Conservation (phyloP, 148 eudicot species). For the Gaultheria prostrata region DNA sequence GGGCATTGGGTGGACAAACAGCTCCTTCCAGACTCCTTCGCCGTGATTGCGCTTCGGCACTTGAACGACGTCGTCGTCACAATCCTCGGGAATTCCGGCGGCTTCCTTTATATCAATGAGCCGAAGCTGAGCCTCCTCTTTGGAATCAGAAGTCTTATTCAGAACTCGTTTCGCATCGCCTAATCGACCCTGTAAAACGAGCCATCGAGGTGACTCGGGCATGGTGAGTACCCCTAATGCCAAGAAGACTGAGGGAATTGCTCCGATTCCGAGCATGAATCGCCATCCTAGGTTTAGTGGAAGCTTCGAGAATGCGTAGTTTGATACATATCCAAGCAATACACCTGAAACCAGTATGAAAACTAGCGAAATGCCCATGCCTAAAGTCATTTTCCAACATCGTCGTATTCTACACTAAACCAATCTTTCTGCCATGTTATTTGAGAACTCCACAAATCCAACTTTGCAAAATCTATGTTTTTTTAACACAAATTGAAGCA, state of each 20-base stretch:
- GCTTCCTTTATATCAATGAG: constrained; percentile 38
- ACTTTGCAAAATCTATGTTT: too few species aligned
- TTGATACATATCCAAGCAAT: constrained; percentile 37
- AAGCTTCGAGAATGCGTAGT: constrained; percentile 32
- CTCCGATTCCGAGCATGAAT: constrained; percentile 43
- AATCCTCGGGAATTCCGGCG: constrained; percentile 29
- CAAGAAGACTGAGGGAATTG: constrained; percentile 30
- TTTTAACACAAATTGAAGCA: too few species aligned
- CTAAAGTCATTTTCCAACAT: too few species aligned
- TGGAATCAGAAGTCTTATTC: constrained; percentile 23
- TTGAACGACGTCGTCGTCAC: constrained; percentile 22
- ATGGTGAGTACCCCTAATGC: constrained; percentile 28
- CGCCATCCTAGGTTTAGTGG: constrained; percentile 33
- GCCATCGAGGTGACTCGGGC: constrained; percentile 46
- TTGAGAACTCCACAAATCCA: too few species aligned
- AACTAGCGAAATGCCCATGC: too few species aligned
- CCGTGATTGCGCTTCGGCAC: constrained; percentile 20
- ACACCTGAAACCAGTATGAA: constrained; percentile 30
- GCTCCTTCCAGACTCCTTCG: constrained; percentile 36
- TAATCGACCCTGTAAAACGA: constrained; percentile 35
- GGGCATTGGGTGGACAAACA: constrained; percentile 34
- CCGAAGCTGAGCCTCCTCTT: constrained; percentile 26
- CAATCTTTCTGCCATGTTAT: too few species aligned
- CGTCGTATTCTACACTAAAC: too few species aligned
- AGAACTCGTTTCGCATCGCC: constrained; percentile 31